Evolutionary conservation across 1,284 basidiomycete genomes (phyloP).

Genomic region (Takashimella koratensis): DNA sequence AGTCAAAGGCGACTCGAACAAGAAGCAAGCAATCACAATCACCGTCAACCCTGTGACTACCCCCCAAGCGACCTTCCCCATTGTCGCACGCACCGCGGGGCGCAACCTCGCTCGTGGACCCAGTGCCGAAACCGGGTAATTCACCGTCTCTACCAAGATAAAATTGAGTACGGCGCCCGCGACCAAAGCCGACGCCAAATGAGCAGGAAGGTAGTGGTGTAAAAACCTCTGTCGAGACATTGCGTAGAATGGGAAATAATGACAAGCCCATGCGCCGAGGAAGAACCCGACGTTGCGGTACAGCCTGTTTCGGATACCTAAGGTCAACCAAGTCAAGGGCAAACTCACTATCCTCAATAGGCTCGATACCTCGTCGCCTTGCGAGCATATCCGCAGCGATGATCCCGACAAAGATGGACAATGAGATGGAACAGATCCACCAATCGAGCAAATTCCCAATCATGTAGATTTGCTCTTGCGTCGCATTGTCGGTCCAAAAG

Average conservation of each 20-base stretch:
- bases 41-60: conserved; percentile 46
- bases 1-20: conserved; percentile 79
- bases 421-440: conserved; percentile 84
- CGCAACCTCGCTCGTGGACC: conserved; percentile 61
- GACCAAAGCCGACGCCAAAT: conserved; percentile 84
- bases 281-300: conserved; percentile 97
- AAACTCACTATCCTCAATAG: conserved; percentile 74
- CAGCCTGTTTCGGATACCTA: conserved; percentile 82
- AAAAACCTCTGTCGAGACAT: conserved; percentile 97
- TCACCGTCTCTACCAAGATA: conserved; percentile 83
- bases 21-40: conserved; percentile 63
- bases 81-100: conserved; percentile 62
- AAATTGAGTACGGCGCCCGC: conserved; percentile 91
- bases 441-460: conserved; percentile 92
- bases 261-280: conserved; percentile 86
- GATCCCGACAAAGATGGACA: conserved; percentile 86
- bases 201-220: conserved; percentile 96
- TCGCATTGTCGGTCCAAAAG: conserved; percentile 89
- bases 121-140: conserved; percentile 77
- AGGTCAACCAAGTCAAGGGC: conserved; percentile 1
- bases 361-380: conserved; percentile 74
- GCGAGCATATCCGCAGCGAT: conserved; percentile 84
- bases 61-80: conserved; percentile 58
- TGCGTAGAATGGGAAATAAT: conserved; percentile 97
- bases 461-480: conserved; percentile 90